Evolutionary conservation across 1,284 basidiomycete genomes (phyloP).

Genomic region (Marasmius fiardii): DNA sequence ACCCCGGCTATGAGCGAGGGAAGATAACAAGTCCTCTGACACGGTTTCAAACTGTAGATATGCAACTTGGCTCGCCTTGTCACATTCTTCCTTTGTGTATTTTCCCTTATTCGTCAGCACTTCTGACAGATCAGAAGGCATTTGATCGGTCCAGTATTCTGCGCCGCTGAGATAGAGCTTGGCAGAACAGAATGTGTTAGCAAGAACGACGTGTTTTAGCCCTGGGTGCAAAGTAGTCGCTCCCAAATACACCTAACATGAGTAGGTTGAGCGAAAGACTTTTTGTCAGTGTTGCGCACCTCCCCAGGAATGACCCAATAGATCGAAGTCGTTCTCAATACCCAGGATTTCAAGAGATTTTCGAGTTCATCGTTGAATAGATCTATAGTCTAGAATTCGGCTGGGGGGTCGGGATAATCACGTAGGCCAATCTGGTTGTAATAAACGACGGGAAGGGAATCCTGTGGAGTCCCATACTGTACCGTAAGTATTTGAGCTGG

Average conservation of each 20-base stretch:
- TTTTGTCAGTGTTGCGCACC: neutral
- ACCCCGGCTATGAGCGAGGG: neutral
- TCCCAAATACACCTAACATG: conserved; percentile 5
- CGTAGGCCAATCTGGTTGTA: conserved; percentile 45
- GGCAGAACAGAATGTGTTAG: conserved; percentile 9
- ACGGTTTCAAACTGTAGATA: conserved; percentile 8
- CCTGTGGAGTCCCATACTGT: neutral
- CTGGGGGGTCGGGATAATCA: conserved; percentile 27
- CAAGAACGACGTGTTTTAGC: conserved; percentile 7
- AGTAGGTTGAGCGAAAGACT: neutral
- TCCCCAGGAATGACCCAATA: conserved; percentile 44
- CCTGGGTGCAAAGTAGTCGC: conserved; percentile 8
- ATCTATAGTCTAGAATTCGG: conserved; percentile 35
- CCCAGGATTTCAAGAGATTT: conserved; percentile 29
- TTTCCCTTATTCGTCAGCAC: conserved; percentile 1
- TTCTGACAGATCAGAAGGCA: conserved; percentile 3
- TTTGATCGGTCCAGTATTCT: conserved; percentile 1
- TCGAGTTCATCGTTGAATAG: conserved; percentile 41
- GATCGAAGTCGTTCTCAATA: conserved; percentile 28
- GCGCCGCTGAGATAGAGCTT: neutral
- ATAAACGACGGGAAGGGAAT: conserved; percentile 34
- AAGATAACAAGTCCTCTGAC: conserved; percentile 5
- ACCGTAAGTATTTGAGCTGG: neutral
- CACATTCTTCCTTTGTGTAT: conserved; percentile 6
- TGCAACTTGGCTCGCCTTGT: conserved; percentile 5